These are phyloP conservation scores for Taphrina betulina DNA, from an alignment of 1,139 yeast species.

Conservation along the genomic window DNA sequence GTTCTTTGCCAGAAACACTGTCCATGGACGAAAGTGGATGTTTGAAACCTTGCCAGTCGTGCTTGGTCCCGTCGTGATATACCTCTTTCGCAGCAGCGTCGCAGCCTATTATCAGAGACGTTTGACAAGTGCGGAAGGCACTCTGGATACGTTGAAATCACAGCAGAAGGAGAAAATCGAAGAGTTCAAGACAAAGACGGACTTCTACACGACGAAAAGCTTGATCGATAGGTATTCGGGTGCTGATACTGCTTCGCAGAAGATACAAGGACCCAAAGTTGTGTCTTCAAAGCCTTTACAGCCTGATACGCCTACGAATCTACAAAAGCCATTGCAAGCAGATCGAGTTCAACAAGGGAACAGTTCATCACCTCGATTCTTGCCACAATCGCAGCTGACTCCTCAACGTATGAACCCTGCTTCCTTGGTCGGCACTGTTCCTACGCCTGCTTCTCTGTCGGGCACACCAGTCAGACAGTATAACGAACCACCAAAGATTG, in stretches of 20 bases:
- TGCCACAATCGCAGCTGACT: slow-evolving; percentile 8
- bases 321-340: neutral
- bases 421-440: slow-evolving; percentile 15
- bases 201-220: slow-evolving; percentile 71
- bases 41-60: slow-evolving; percentile 18
- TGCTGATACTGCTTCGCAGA: neutral
- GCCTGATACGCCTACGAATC: neutral
- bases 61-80: slow-evolving; percentile 11
- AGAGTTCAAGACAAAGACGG: slow-evolving; percentile 75
- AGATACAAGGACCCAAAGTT: neutral
- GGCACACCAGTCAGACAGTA: neutral
- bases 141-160: slow-evolving; percentile 49
- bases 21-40: slow-evolving; percentile 13
- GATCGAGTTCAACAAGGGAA: neutral
- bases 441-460: slow-evolving; percentile 21
- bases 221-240: slow-evolving; percentile 56
- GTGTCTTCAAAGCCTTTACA: neutral
- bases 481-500: slow-evolving; percentile 4
- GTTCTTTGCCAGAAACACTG: slow-evolving; percentile 18
- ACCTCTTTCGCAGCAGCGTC: slow-evolving; percentile 1
- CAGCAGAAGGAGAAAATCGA: slow-evolving; percentile 64
- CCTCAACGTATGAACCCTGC: slow-evolving; percentile 9
- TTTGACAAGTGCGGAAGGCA: slow-evolving; percentile 8
- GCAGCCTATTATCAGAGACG: slow-evolving; percentile 21
- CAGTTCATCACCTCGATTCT: slow-evolving; percentile 6